These are phyloP conservation scores for Afroboletus lepidellus DNA, from an alignment of 1,284 basidiomycete species.

Conservation along the genomic window DNA sequence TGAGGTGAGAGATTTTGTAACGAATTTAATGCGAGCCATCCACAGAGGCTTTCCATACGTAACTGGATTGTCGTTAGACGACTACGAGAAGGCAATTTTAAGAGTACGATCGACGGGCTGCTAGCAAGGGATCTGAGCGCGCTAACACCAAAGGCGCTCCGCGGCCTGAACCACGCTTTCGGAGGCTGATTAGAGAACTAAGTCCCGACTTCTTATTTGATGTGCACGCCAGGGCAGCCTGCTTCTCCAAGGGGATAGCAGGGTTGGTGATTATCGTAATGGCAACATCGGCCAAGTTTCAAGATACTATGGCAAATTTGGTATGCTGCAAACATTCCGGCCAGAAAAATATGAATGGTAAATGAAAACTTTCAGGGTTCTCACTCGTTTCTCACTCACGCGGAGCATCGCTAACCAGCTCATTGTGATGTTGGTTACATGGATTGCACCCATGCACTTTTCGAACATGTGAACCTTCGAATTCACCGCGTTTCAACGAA, in stretches of 20 bases:
- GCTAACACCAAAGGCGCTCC: neutral
- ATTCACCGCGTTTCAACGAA: constrained; percentile 17
- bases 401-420: neutral
- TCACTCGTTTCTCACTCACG: too few species aligned
- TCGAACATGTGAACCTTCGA: neutral
- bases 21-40: neutral
- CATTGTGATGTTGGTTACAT: neutral
- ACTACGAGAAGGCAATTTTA: neutral
- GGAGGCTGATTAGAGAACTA: neutral
- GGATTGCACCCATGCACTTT: neutral
- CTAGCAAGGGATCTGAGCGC: neutral
- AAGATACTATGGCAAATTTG: neutral
- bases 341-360: constrained; percentile 4
- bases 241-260: neutral
- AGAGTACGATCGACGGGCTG: neutral
- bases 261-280: constrained; percentile 11
- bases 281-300: constrained; percentile 15
- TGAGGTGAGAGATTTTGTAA: constrained; percentile 1
- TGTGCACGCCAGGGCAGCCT: neutral
- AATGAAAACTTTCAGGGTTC: constrained; percentile 1
- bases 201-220: neutral
- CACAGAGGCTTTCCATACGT: neutral
- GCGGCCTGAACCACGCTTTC: neutral
- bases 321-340: neutral
- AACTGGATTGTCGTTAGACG: neutral